Conservation (phyloP, 441 rosid species). For the Sinapis alba region DNA sequence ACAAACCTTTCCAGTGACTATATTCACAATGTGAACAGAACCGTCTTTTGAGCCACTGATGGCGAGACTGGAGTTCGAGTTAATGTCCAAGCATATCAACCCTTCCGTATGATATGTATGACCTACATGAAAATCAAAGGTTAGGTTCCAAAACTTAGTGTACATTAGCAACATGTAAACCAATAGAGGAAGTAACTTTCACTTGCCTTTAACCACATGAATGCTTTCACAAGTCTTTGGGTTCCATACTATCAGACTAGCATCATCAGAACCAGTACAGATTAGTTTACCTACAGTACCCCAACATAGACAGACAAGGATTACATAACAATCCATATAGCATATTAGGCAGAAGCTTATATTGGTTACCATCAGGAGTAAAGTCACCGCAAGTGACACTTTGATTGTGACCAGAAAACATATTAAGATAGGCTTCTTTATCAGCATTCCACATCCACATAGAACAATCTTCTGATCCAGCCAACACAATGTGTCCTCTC, state of each 20-base stretch:
- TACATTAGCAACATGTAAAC: background rate
- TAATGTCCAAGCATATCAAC: constrained; percentile 73
- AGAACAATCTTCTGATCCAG: constrained; percentile 82
- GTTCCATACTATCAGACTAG: constrained; percentile 86
- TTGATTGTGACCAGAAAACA: constrained; percentile 75
- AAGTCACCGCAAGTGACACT: constrained; percentile 90
- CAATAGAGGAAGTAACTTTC: background rate
- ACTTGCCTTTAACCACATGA: constrained; percentile 74
- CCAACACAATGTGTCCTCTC: constrained; percentile 75
- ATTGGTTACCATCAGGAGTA: constrained; percentile 79
- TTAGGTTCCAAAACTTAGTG: background rate
- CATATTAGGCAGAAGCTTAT: background rate
- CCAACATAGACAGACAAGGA: background rate
- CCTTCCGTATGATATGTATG: constrained; percentile 88
- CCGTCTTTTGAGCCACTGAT: constrained; percentile 83
- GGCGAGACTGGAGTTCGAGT: constrained; percentile 74
- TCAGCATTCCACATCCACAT: constrained; percentile 98
- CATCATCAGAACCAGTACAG: constrained; percentile 93
- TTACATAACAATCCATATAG: background rate
- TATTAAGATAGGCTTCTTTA: constrained; percentile 61
- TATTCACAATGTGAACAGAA: constrained; percentile 78
- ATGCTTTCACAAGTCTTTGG: constrained; percentile 76
- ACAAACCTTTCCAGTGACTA: constrained; percentile 73
- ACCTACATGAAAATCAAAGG: constrained; percentile 47
- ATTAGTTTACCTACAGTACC: constrained; percentile 69